Evolutionary conservation across 2,329 filamentous ascomycete genomes (phyloP).

Genomic region (Trichoderma breve): DNA sequence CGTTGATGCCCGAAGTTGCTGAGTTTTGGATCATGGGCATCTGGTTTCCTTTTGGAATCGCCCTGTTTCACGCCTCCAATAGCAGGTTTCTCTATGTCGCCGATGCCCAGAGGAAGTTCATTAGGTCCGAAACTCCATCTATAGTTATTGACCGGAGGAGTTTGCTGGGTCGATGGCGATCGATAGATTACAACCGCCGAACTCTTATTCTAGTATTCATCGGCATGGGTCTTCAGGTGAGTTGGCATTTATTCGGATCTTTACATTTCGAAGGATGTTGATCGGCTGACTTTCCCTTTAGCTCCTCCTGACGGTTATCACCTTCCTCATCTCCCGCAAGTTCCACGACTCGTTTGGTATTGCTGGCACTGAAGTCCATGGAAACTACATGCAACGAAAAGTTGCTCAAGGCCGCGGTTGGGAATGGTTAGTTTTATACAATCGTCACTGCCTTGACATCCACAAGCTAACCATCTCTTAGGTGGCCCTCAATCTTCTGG

Average conservation of each 20-base stretch:
- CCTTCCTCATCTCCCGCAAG: conserved; percentile 63
- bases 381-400: conserved; percentile 51
- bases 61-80: conserved; percentile 64
- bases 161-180: conserved; percentile 37
- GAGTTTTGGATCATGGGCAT: conserved; percentile 68
- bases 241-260: conserved; percentile 14
- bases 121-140: conserved; percentile 21
- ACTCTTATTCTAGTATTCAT: conserved; percentile 50
- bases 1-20: conserved; percentile 47
- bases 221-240: conserved; percentile 57
- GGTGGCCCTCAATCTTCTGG: conserved; percentile 61
- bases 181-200: conserved; percentile 47
- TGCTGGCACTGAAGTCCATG: conserved; percentile 59
- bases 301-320: conserved; percentile 57
- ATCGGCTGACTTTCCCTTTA: conserved; percentile 30
- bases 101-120: conserved; percentile 49
- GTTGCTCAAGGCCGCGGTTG: conserved; percentile 52
- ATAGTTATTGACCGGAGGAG: conserved; percentile 27
- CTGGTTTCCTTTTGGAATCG: conserved; percentile 63
- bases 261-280: not conserved
- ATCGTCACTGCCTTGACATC: too few relatives aligned
- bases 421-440: conserved; percentile 53
- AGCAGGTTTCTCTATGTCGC: conserved; percentile 59
- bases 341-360: conserved; percentile 62
- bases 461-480: not conserved